Evolutionary conservation across 441 rosid genomes (phyloP).

Genomic region (Adansonia gregorii): DNA sequence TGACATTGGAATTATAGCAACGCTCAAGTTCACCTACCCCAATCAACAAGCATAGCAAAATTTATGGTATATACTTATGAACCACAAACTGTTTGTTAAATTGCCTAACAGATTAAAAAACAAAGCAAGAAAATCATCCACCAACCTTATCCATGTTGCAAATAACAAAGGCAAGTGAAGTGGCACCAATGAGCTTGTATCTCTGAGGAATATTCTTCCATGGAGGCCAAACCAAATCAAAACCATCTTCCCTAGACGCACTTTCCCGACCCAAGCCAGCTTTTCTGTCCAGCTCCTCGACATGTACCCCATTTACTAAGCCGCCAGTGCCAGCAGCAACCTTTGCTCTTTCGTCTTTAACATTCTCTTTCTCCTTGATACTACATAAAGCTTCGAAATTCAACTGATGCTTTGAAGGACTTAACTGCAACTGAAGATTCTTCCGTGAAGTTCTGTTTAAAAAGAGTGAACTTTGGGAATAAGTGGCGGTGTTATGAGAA

Average conservation of each 20-base stretch:
- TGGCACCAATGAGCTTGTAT: conserved; percentile 83
- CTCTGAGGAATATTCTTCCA: conserved; percentile 77
- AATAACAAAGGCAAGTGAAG: conserved; percentile 88
- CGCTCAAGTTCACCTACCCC: conserved; percentile 82
- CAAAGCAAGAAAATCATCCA: neutral
- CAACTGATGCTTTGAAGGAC: conserved; percentile 30
- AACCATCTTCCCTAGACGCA: conserved; percentile 42
- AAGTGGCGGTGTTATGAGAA: conserved; percentile 34
- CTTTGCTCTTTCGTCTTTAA: conserved; percentile 45
- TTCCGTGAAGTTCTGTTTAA: conserved; percentile 27
- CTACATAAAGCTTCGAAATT: conserved; percentile 55
- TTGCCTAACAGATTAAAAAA: conserved; percentile 17
- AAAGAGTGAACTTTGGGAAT: conserved; percentile 35
- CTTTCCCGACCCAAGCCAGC: conserved; percentile 28
- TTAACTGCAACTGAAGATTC: conserved; percentile 26
- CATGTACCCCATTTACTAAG: conserved; percentile 38
- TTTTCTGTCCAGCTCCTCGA: conserved; percentile 36
- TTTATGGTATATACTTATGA: neutral
- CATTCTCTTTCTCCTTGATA: conserved; percentile 60
- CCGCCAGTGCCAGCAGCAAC: conserved; percentile 31
- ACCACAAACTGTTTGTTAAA: conserved; percentile 15
- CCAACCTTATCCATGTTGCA: conserved; percentile 94
- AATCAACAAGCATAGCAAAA: conserved; percentile 19
- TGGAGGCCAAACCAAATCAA: conserved; percentile 70
- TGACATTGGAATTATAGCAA: conserved; percentile 95